Base-by-base conservation (phyloP, 805 yeast species). In the Yarrowia deformans region DNA sequence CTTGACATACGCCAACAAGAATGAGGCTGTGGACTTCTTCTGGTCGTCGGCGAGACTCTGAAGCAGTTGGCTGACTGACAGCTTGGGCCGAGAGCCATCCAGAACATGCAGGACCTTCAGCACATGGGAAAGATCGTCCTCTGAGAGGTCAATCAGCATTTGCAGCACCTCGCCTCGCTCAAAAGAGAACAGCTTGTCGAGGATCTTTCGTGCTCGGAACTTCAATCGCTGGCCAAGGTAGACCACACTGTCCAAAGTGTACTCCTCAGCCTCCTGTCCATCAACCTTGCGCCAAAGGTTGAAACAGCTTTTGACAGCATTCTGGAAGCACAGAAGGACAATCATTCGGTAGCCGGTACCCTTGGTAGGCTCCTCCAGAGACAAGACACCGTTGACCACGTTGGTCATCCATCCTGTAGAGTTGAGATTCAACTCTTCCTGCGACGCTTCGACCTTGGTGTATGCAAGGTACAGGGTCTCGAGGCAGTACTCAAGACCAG, bases 11-110 rank as follows among this genome's bases (percentile, higher is more conserved):
- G 79, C 80, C 8, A 87, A 81, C 70, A 93, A 77, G 74, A 90
- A 90, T 0, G 14, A 48, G n/a, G 66, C 66, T 1, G 66, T 60
- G 18, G 52, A 34, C 42, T 60, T 60, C 43, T 60, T 60, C 52
- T 60, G 66, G 34, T 60, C 52, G 14, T 60, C 66, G 1, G 23
- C 8, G 2, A 60, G 52, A 35, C 68, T 43, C 63, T 45, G 67
- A 43, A 91, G 81, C 5, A 93, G 79, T 72, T 85, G 84, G 0
- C 96, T 93, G 14, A 92, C 79, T 0, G 96, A 90, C 6, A 85
- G 74, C 69, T 87, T 90, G 0, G 97, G 90, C 72, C 90, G 85
- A 8, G 97, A 90, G 0, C 95, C 94, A 78, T 93, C 97, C 61
- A 93, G 79, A 1, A 90, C 88, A 76, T 90, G 92, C n/a, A 91